These are phyloP conservation scores for Pythium rhizo-oryzae DNA, from an alignment of 352 stramenopile species.

Conservation along the genomic window DNA sequence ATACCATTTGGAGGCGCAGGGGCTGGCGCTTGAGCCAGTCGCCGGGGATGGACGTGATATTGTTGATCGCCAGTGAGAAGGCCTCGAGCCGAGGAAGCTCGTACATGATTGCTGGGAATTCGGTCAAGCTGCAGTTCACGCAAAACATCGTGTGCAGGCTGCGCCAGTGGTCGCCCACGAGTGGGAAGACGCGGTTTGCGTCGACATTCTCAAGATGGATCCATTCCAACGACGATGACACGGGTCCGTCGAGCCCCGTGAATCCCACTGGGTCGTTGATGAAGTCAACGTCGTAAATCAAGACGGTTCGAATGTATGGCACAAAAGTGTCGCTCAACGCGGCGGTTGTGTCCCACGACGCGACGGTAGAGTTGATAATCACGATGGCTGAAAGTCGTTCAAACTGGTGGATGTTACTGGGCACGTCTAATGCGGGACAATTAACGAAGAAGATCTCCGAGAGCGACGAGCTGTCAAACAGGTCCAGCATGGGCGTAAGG, in stretches of 20 bases:
- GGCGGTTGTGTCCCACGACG: not conserved
- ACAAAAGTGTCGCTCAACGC: not conserved
- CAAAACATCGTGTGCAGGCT: not conserved
- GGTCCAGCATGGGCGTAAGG: not conserved
- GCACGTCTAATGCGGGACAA: constrained; percentile 12
- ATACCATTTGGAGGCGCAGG: constrained; percentile 1
- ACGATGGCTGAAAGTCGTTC: not conserved
- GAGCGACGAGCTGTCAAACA: constrained; percentile 5
- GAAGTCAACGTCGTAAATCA: constrained; percentile 2
- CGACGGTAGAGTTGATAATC: not conserved
- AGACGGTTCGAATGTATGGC: not conserved
- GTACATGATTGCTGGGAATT: not conserved
- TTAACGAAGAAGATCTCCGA: constrained; percentile 6
- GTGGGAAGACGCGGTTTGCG: not conserved
- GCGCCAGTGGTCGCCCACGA: constrained; percentile 14
- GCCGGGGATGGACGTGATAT: constrained; percentile 2
- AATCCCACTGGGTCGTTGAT: not conserved
- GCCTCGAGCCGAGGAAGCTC: not conserved
- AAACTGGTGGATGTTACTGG: constrained; percentile 5
- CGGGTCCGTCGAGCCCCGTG: not conserved
- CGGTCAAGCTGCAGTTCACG: constrained; percentile 3
- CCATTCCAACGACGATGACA: constrained; percentile 15
- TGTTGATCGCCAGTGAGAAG: constrained; percentile 5
- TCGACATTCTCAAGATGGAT: constrained; percentile 9
- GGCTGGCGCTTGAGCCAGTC: not conserved